Percentiles rank a stretch among this genome's conserved stretches.
Evolutionary conservation across 2,329 filamentous ascomycete genomes (phyloP).

Genomic region (Esteya vermicola): DNA sequence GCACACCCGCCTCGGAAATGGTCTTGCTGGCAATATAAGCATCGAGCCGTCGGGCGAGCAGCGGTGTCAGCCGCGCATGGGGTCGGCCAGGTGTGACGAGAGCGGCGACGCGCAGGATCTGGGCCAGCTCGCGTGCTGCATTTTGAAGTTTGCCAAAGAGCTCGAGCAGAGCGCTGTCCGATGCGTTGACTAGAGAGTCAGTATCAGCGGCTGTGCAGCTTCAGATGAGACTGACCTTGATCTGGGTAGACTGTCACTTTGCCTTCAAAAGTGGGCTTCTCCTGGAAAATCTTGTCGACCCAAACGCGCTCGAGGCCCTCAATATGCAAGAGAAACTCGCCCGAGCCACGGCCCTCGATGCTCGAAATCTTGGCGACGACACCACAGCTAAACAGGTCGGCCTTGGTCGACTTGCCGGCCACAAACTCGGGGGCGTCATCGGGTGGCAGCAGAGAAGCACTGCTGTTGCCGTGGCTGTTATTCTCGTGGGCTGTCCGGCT

Average conservation of each 20-base stretch:
- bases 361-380: constrained; percentile 67
- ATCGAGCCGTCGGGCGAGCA: constrained; percentile 77
- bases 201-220: not conserved
- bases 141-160: constrained; percentile 72
- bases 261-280: constrained; percentile 76
- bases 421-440: constrained; percentile 35
- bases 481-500: constrained; percentile 22
- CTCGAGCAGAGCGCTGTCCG: constrained; percentile 49
- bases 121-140: constrained; percentile 72
- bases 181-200: constrained; percentile 12
- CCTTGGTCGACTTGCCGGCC: constrained; percentile 44
- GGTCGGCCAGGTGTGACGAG: constrained; percentile 59
- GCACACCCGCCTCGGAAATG: constrained; percentile 62
- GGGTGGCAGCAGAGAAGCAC: constrained; percentile 25
- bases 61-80: constrained; percentile 56
- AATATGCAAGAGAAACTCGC: constrained; percentile 71
- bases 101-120: constrained; percentile 69
- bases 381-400: constrained; percentile 71
- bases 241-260: constrained; percentile 61
- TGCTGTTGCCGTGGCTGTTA: constrained; percentile 15
- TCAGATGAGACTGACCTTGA: constrained; percentile 30
- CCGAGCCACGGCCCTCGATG: constrained; percentile 59
- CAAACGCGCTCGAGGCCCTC: constrained; percentile 70
- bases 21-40: constrained; percentile 76
- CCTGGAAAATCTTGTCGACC: constrained; percentile 59